A percentile compares a stretch with the other conserved stretches of the same genome.
Conservation (phyloP, 2,329 filamentous ascomycete genomes). For the Aspergillus niger region DNA sequence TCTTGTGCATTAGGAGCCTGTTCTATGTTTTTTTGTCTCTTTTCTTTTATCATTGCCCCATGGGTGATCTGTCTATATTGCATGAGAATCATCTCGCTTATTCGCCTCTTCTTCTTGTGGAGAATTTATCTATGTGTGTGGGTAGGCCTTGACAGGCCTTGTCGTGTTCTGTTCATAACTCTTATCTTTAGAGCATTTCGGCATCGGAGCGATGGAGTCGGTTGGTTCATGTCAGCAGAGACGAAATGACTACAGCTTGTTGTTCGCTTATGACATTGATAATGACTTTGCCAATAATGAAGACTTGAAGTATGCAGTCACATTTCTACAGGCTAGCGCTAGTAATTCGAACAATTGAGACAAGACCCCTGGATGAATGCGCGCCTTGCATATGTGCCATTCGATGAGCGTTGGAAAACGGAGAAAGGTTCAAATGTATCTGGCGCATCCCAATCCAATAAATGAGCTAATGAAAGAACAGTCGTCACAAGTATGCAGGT, state of each 20-base stretch:
- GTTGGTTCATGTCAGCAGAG: constrained; percentile 3
- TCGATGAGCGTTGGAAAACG: not conserved
- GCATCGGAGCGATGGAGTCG: constrained; percentile 13
- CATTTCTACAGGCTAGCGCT: not conserved
- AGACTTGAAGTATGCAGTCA: not conserved
- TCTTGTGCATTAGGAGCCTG: not conserved
- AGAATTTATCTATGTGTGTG: not conserved
- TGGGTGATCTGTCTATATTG: not conserved
- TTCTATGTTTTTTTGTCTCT: too few relatives aligned
- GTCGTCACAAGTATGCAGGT: too few relatives aligned
- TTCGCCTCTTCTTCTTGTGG: not conserved
- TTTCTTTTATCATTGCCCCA: too few relatives aligned
- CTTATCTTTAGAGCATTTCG: not conserved
- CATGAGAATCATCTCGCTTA: not conserved
- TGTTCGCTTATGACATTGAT: not conserved
- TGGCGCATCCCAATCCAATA: not conserved
- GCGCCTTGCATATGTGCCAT: not conserved
- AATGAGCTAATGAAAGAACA: not conserved
- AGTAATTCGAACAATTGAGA: not conserved
- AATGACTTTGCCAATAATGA: not conserved
- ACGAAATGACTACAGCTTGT: constrained; percentile 8
- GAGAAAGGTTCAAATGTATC: not conserved
- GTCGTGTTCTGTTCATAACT: not conserved
- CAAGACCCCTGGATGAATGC: not conserved
- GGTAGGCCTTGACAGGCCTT: not conserved